Conservation (phyloP, 352 stramenopile species). For the Pythium phragmiticola region DNA sequence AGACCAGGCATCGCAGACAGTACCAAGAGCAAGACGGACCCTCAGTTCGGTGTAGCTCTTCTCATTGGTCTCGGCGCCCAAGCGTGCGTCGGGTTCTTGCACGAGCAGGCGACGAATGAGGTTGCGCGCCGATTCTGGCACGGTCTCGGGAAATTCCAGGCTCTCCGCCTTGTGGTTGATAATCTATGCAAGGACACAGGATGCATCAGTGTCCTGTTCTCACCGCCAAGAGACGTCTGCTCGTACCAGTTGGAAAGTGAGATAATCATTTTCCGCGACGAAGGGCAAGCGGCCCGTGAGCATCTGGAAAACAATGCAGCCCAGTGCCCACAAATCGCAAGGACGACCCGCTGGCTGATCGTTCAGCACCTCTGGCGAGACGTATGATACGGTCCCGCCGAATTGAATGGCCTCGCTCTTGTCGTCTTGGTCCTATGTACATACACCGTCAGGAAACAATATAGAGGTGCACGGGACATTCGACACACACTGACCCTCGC, state of each 20-base stretch:
- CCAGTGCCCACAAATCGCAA: conserved; percentile 90
- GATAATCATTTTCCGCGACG: conserved; percentile 88
- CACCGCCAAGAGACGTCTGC: not conserved
- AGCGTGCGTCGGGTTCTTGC: conserved; percentile 45
- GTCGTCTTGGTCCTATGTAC: conserved; percentile 68
- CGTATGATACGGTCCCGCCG: conserved; percentile 89
- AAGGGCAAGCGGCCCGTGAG: conserved; percentile 83
- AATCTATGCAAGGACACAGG: conserved; percentile 38
- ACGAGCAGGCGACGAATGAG: conserved; percentile 78
- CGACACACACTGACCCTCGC: conserved; percentile 49
- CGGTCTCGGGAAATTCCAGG: conserved; percentile 67
- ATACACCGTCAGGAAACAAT: not conserved
- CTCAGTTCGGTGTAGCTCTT: conserved; percentile 66
- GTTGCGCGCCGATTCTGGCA: conserved; percentile 67
- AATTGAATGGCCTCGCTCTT: conserved; percentile 57
- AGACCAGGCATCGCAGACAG: not conserved
- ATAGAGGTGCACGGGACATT: not conserved
- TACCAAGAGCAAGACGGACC: conserved; percentile 28
- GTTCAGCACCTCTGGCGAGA: conserved; percentile 90
- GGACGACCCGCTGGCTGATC: conserved; percentile 73
- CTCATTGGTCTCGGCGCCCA: conserved; percentile 70
- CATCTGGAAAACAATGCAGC: conserved; percentile 90
- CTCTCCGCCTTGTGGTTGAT: conserved; percentile 78
- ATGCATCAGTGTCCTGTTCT: not conserved
- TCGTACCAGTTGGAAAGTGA: conserved; percentile 87